phyloP scores from a whole-genome alignment of 805 yeast genomes.

The Metschnikowia aberdeeniae region DNA sequence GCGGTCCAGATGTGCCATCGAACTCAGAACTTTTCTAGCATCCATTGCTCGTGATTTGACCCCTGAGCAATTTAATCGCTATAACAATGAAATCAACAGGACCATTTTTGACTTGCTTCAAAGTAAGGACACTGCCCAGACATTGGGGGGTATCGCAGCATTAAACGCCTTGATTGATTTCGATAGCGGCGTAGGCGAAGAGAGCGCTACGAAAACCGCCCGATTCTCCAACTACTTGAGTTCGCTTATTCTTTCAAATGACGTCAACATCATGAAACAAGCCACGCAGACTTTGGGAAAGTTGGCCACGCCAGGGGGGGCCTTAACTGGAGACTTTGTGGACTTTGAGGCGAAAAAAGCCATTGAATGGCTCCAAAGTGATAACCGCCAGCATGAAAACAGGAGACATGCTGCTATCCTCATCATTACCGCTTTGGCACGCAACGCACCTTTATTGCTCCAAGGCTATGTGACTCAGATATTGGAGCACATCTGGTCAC shows the following conservation, averaged over 20 bases:
- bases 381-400: slow-evolving; percentile 65
- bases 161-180: slow-evolving; percentile 83
- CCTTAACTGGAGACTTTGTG: slow-evolving; percentile 86
- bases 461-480: slow-evolving; percentile 75
- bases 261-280: slow-evolving; percentile 75
- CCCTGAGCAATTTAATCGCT: slow-evolving; percentile 74
- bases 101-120: slow-evolving; percentile 82
- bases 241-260: slow-evolving; percentile 74
- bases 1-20: slow-evolving; percentile 57
- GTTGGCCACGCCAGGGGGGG: slow-evolving; percentile 84
- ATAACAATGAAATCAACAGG: slow-evolving; percentile 81
- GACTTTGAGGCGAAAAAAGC: slow-evolving; percentile 88
- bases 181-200: slow-evolving; percentile 72
- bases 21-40: slow-evolving; percentile 64
- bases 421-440: slow-evolving; percentile 77
- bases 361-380: slow-evolving; percentile 87
- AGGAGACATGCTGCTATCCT: slow-evolving; percentile 89
- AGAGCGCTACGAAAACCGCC: slow-evolving; percentile 82
- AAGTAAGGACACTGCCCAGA: slow-evolving; percentile 64
- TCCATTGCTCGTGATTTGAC: slow-evolving; percentile 77
- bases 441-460: slow-evolving; percentile 79
- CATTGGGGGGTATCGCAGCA: slow-evolving; percentile 88
- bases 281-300: slow-evolving; percentile 88
- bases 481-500: slow-evolving; percentile 81
- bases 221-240: slow-evolving; percentile 87